These are phyloP conservation scores for Spizellomyces punctatus DNA, from an alignment of 192 early-diverging fungal genomes.

Conservation along the genomic window DNA sequence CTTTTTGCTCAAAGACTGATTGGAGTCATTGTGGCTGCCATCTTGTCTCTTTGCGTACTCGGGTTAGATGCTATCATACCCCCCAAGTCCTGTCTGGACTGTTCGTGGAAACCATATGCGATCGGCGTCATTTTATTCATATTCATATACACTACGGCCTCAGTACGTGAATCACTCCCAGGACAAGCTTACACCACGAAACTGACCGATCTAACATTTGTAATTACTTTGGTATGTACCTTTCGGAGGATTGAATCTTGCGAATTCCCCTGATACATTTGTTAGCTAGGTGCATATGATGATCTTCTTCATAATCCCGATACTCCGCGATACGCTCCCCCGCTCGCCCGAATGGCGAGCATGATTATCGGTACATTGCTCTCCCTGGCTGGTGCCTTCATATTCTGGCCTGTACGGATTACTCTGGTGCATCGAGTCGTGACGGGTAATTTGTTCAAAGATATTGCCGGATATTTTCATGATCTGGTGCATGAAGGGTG, in stretches of 20 bases:
- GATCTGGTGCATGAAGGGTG: slow-evolving; percentile 29
- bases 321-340: slow-evolving; percentile 6
- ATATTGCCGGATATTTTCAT: slow-evolving; percentile 27
- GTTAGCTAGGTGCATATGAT: slow-evolving; percentile 27
- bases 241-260: not conserved
- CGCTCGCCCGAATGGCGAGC: slow-evolving; percentile 24
- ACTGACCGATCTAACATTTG: slow-evolving; percentile 29
- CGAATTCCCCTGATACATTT: not conserved
- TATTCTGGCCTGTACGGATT: slow-evolving; percentile 31
- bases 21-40: slow-evolving; percentile 20
- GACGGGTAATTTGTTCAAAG: slow-evolving; percentile 31
- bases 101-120: slow-evolving; percentile 28
- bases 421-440: slow-evolving; percentile 24
- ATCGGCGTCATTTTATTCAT: slow-evolving; percentile 18
- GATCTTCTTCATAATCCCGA: slow-evolving; percentile 15
- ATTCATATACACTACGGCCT: slow-evolving; percentile 22
- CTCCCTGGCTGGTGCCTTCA: slow-evolving; percentile 16
- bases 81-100: slow-evolving; percentile 16
- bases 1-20: slow-evolving; percentile 26
- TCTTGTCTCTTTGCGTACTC: slow-evolving; percentile 13
- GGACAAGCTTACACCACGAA: slow-evolving; percentile 33
- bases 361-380: slow-evolving; percentile 21
- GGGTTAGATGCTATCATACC: slow-evolving; percentile 15
- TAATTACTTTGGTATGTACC: slow-evolving; percentile 21
- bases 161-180: slow-evolving; percentile 22